These are phyloP conservation scores for Vanrija sp. DNA, from an alignment of 1,284 basidiomycete genomes.

Conservation along the genomic window DNA sequence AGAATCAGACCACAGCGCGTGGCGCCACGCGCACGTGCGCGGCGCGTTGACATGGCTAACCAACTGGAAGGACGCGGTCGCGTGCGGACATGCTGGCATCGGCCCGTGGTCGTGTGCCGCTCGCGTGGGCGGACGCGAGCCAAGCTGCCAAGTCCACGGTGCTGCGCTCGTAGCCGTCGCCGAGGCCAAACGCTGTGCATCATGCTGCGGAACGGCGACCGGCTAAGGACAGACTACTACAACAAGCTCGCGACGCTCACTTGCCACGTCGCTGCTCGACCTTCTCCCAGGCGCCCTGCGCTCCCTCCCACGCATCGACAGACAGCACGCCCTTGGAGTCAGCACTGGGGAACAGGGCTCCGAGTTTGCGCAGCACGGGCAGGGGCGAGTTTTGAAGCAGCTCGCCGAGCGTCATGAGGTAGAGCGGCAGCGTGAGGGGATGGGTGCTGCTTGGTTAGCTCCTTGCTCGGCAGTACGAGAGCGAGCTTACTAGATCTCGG, in stretches of 20 bases:
- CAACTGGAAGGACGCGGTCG: too few relatives aligned
- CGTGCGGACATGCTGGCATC: too few relatives aligned
- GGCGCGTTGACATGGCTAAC: too few relatives aligned
- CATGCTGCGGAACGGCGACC: too few relatives aligned
- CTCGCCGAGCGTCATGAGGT: conserved; percentile 14
- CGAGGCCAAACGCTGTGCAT: too few relatives aligned
- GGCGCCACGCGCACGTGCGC: too few relatives aligned
- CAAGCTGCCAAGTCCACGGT: too few relatives aligned
- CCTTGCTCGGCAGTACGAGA: not conserved
- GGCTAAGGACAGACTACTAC: too few relatives aligned
- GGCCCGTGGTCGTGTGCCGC: too few relatives aligned
- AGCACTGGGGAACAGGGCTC: conserved; percentile 8
- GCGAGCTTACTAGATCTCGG: conserved; percentile 35
- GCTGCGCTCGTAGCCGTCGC: too few relatives aligned
- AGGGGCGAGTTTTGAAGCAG: conserved; percentile 16
- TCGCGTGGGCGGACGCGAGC: too few relatives aligned
- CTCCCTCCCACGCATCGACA: conserved; percentile 18
- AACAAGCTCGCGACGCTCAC: not conserved
- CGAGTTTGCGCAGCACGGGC: conserved; percentile 17
- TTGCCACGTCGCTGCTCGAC: conserved; percentile 27
- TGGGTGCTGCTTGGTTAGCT: conserved; percentile 14
- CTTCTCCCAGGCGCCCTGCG: conserved; percentile 19
- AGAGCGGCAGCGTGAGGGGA: conserved; percentile 26
- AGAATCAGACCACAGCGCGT: too few relatives aligned
- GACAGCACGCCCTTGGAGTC: conserved; percentile 13